phyloP scores from a whole-genome alignment of 352 stramenopile species.

The Globisporangium yorkense region DNA sequence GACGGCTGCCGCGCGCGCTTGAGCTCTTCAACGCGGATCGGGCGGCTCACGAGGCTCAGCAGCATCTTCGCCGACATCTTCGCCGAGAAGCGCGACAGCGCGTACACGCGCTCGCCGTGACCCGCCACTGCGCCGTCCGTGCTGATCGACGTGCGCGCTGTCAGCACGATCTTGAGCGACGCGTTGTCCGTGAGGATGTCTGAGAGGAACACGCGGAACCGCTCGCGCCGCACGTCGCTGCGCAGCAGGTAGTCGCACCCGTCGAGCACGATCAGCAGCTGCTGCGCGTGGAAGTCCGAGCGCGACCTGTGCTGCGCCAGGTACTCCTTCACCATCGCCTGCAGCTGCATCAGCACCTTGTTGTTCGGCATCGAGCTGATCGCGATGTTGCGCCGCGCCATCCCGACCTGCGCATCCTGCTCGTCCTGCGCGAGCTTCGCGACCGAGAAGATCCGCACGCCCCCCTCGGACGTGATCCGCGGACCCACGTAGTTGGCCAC shows the following conservation, averaged over 20 bases:
- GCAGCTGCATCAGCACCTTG: constrained; percentile 43
- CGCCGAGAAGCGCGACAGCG: constrained; percentile 54
- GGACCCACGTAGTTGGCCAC: constrained; percentile 77
- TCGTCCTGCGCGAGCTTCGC: constrained; percentile 52
- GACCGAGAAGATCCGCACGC: constrained; percentile 67
- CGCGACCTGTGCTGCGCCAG: constrained; percentile 41
- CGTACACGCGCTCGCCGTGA: constrained; percentile 64
- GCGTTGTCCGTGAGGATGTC: constrained; percentile 67
- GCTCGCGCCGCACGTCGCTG: constrained; percentile 38
- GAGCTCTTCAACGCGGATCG: constrained; percentile 63
- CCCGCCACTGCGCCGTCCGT: constrained; percentile 60
- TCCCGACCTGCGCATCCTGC: constrained; percentile 44
- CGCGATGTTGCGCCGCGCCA: constrained; percentile 37
- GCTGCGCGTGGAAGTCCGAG: constrained; percentile 45
- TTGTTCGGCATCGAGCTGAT: constrained; percentile 26
- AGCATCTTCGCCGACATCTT: constrained; percentile 75
- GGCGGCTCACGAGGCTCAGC: constrained; percentile 65
- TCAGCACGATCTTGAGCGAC: constrained; percentile 71
- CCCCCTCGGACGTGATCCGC: constrained; percentile 59
- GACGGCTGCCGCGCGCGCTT: constrained; percentile 25
- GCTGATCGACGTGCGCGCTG: constrained; percentile 49
- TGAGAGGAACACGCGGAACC: constrained; percentile 62
- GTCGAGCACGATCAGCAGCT: constrained; percentile 65
- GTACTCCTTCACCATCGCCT: constrained; percentile 45
- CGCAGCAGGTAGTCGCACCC: constrained; percentile 64